A percentile compares a stretch with the other conserved stretches of the same genome.
phyloP scores from a whole-genome alignment of 2,329 filamentous ascomycete genomes.

The Colletotrichum sidae region DNA sequence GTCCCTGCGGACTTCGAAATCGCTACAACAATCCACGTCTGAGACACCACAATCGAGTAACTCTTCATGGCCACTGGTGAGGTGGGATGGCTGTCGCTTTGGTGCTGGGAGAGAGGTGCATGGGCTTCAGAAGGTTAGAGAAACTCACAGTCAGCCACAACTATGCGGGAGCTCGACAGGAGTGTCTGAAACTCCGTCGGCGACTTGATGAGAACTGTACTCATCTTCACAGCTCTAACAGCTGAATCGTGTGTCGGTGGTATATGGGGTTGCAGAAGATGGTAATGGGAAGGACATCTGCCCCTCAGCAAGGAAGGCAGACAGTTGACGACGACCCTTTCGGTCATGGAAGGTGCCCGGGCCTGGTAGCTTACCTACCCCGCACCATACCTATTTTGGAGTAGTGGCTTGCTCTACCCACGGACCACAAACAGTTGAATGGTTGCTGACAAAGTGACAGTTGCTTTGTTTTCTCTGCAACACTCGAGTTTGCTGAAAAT shows the following conservation, averaged over 20 bases:
- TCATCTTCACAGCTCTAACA: constrained; percentile 44
- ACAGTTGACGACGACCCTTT: not conserved
- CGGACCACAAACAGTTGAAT: constrained; percentile 2
- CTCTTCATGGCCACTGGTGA: not conserved
- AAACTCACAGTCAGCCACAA: constrained; percentile 88
- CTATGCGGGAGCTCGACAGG: constrained; percentile 78
- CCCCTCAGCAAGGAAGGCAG: constrained; percentile 26
- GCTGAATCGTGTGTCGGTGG: constrained; percentile 14
- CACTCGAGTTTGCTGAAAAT: no score
- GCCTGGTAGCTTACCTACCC: constrained; percentile 31
- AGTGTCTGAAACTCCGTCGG: constrained; percentile 74
- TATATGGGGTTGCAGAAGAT: constrained; percentile 22
- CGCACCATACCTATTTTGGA: constrained; percentile 34
- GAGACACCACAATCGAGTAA: not conserved
- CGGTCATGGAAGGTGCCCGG: constrained; percentile 3
- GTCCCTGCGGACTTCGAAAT: not conserved
- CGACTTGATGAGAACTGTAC: constrained; percentile 51
- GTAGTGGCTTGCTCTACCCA: constrained; percentile 13
- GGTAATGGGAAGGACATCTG: constrained; percentile 32
- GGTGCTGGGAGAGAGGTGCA: constrained; percentile 44
- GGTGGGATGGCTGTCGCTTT: not conserved
- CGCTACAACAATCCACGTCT: not conserved
- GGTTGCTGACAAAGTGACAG: no score
- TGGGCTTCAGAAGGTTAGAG: constrained; percentile 5
- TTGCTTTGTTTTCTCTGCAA: no score